Conservation (phyloP, 139 green algal genomes). For the Axilococcus clingmanii region DNA sequence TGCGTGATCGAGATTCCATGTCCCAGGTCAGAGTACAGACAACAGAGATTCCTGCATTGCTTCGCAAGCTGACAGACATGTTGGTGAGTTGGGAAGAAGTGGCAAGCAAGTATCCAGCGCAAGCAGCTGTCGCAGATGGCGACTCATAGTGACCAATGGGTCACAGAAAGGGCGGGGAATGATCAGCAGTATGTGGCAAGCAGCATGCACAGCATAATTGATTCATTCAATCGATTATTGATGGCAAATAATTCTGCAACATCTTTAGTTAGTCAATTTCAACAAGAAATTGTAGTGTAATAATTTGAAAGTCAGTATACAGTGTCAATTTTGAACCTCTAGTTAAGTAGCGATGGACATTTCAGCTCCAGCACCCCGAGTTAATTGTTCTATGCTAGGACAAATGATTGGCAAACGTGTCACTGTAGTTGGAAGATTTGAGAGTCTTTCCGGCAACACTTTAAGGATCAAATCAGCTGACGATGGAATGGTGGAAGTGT, state of each 20-base stretch:
- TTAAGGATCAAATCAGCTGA: conserved; percentile 32
- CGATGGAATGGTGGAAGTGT: conserved; percentile 30
- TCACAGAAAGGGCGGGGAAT: not conserved
- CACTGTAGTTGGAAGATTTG: conserved; percentile 34
- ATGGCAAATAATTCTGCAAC: conserved; percentile 1
- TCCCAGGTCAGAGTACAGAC: conserved; percentile 61
- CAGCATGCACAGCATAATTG: not conserved
- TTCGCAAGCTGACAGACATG: conserved; percentile 55
- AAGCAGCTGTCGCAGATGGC: conserved; percentile 28
- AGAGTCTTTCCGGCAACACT: conserved; percentile 15
- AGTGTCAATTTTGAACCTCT: not conserved
- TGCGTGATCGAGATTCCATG: conserved; percentile 88
- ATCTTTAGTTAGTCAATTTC: not conserved
- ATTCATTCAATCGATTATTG: not conserved
- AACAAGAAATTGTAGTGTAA: not conserved
- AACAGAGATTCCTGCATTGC: conserved; percentile 55
- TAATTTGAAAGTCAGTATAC: not conserved
- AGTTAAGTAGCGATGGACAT: conserved; percentile 13
- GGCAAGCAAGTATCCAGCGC: conserved; percentile 66
- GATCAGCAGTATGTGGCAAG: not conserved
- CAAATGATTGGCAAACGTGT: conserved; percentile 39
- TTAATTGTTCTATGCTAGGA: conserved; percentile 37
- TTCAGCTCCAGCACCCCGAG: conserved; percentile 22
- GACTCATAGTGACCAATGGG: conserved; percentile 2
- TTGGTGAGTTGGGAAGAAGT: conserved; percentile 61